Evolutionary conservation across 169 alveolate species (phyloP), one percentile per base, ranked within the genome.

Genomic region (Cryptosporidium sp.): DNA sequence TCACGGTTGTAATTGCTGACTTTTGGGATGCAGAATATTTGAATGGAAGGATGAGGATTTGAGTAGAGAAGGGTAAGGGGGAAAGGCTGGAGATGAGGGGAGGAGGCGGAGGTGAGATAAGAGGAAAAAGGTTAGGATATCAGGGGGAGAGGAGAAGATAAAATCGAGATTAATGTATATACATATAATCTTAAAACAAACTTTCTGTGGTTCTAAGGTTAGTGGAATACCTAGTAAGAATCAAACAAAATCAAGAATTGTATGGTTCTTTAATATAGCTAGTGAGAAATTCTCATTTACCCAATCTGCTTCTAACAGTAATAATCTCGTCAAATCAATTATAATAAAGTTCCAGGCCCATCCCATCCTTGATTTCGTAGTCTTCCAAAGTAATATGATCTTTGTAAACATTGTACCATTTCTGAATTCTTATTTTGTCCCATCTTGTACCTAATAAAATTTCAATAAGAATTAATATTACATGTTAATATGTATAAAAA

Each of bases 331-430:
- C n/a, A n/a, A 29, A 23, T 93, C 95, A 98, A 93, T 98, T 97
- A 92, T 98, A 98, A 94, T 97, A 98, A 91, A 98, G 96, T 91
- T 98, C 99, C 39, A 98, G 84, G 35, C 98, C 97, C 99, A 97
- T 97, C 3, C 99, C 99, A 87, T 98, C 99, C 75, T 97, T 96
- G 61, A 98, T 97, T 94, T 98, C 99, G 91, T 98, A 98, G 92
- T 98, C 99, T 91, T 96, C 99, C 70, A 98, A 86, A 23, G 99
- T 98, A 70, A 98, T 98, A 91, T 98, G 99, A 92, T 98, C 99
- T 94, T 98, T 98, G 95, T 95, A 97, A 5, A 97, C 94, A 12
- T 94, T 95, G 94, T 98, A 97, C 97, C 99, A 96, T 92, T 98
- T 98, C 91, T 98, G 98, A 4, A 98, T 95, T 70, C 99, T 93